Percentiles rank a stretch among this genome's conserved stretches.
These are phyloP conservation scores for Lepidium didymum DNA, from an alignment of 345 rosid genomes.

Conservation along the genomic window DNA sequence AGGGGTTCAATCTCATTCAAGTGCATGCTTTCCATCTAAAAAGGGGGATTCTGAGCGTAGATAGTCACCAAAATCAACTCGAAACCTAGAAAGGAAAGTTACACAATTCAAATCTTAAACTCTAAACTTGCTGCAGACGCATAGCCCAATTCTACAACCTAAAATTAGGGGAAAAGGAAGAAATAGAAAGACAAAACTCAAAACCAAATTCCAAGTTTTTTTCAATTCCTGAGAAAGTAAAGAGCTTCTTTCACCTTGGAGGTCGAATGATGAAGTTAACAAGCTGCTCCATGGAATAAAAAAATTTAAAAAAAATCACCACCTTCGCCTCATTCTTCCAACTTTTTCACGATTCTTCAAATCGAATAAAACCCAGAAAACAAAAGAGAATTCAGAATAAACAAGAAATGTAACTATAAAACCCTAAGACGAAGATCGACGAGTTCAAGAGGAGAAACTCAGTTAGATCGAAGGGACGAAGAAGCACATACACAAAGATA, in stretches of 20 bases:
- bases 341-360: background rate
- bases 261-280: slow-evolving; percentile 94
- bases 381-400: background rate
- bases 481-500: background rate
- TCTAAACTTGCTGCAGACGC: background rate
- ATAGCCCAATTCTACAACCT: slow-evolving; percentile 1
- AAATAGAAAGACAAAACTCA: background rate
- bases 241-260: slow-evolving; percentile 53
- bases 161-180: background rate
- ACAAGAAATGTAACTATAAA: background rate
- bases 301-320: background rate
- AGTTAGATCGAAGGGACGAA: slow-evolving; percentile 18
- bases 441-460: slow-evolving; percentile 1
- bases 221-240: background rate
- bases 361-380: background rate
- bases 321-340: slow-evolving; percentile 4
- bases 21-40: background rate
- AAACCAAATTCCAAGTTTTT: background rate
- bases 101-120: slow-evolving; percentile 1
- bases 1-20: background rate
- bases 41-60: background rate
- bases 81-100: background rate
- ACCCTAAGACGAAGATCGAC: slow-evolving; percentile 10
- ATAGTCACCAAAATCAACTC: background rate
- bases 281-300: slow-evolving; percentile 36